Evolutionary conservation across 2,329 filamentous ascomycete genomes (phyloP), one percentile per base, ranked within the genome.

Genomic region (Penicillium expansum): DNA sequence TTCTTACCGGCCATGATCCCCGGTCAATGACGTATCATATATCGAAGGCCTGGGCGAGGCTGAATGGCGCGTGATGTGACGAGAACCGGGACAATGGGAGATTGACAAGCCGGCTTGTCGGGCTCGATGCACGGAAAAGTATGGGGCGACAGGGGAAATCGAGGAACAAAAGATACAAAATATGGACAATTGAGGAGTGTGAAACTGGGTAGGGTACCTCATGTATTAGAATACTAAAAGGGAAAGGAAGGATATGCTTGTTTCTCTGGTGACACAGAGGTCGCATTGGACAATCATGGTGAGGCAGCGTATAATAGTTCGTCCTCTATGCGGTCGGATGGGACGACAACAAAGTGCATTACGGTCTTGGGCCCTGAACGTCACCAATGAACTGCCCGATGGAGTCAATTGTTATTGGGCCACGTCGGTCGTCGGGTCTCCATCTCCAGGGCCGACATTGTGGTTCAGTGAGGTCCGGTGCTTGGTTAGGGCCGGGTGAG

Each of bases 361-460:
- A 64, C 60, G 62, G 63, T 62, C 61, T 70, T 67, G 62, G 65
- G 62, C 60, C 66, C 65, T 67, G 64, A 65, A 72, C 65, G 65
- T 69, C 66, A 69, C 69, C 51, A 58, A 66, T 62, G 70, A 73
- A 71, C 67, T 65, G 63, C 66, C 67, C 62, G 65, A 70, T 64
- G 62, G 55, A 59, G 65, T 56, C 38, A 33, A 33, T 56, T 68
- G 56, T 69, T 61, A 76, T 76, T 76, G 74, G 73, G 66, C 74
- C 74, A 77, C 74, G 74, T 77, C 70, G 74, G 29, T 45, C 68
- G 64, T 50, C 55, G 61, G 60, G 68, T 61, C 61, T 65, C 67
- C 67, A 67, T 68, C 59, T 60, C 53, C 62, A 58, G 63, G 53
- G 59, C 55, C 55, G 48, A 51, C 39, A 64, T 65, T 62, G 62